Base-by-base conservation (phyloP, 2,329 filamentous ascomycete species). In the Orbilia javanica region DNA sequence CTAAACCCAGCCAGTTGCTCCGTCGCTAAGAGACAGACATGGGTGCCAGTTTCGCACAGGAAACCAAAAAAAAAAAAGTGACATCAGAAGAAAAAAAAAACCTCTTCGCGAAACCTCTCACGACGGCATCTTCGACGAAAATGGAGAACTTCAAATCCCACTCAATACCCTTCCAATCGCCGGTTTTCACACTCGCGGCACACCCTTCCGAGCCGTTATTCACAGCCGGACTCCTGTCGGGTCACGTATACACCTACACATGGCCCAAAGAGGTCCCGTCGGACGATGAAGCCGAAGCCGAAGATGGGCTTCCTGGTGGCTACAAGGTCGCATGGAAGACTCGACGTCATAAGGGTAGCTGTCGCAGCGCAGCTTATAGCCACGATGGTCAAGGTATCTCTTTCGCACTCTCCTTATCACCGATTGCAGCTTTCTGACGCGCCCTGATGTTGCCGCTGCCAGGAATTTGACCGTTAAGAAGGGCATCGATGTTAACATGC, bases 321-420 rank as follows among this genome's bases (percentile, higher is more conserved):
- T 81, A 77, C 29, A 79, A 94, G 81, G 93, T 91, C 0, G 86
- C 90, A 76, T 99, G 96, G 96, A 89, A 89, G 81, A 98, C 96
- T 4, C 88, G 90, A 81, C 88, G 96, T 79, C 96, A 99, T 86
- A 97, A 97, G 86, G 95, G 94, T 11, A 97, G 94, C 87, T 98
- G 95, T 83, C 89, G 96, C 66, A 91, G 90, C 77, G 85, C 98
- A 69, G 90, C 88, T 3, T 98, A 94, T 85, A 91, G 90, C 80
- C 84, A 89, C 72, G 94, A 97, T 83, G 96, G 95, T 15, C 86
- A 89, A 80, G 87, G 90, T 86, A 84, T 87, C 85, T 55, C 42
- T n/a, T 6, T 29, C 29, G 1, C 90, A 87, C 80, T 88, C 86
- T 20, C 86, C 88, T 42, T 57, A 1, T 46, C 25, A 46, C 42